A percentile compares a stretch with the other conserved stretches of the same genome.
Evolutionary conservation across 306 rosid species (phyloP).

Genomic region (Citrullus amarus): DNA sequence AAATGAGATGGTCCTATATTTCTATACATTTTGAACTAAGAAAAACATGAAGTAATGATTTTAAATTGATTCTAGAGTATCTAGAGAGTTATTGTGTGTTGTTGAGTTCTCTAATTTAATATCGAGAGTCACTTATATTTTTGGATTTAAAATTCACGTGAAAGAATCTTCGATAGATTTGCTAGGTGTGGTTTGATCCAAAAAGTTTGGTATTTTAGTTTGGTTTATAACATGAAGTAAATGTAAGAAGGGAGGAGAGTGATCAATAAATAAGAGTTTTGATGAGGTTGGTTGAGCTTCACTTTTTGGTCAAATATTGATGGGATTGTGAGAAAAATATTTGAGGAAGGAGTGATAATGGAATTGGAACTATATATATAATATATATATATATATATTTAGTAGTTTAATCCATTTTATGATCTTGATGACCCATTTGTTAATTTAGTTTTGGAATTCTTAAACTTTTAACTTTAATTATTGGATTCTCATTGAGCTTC

Average conservation of each 20-base stretch:
- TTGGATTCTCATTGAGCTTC: neutral
- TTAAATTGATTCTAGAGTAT: neutral
- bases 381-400: neutral
- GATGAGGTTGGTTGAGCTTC: neutral
- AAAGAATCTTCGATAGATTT: neutral
- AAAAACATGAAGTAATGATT: no score
- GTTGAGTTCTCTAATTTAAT: no score
- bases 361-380: neutral
- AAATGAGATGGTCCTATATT: no score
- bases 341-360: neutral
- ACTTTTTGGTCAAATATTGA: neutral
- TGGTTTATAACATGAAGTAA: neutral
- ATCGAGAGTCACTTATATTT: no score
- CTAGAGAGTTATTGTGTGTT: no score
- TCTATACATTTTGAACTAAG: no score
- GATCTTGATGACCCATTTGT: neutral
- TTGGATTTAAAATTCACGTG: neutral
- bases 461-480: neutral
- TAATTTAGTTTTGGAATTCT: neutral
- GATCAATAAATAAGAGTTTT: neutral
- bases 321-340: neutral
- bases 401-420: neutral
- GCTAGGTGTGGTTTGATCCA: neutral
- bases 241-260: neutral
- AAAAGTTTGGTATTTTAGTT: neutral